Conservation (phyloP, 2,329 filamentous ascomycete genomes). For the Colletotrichum sp. region DNA sequence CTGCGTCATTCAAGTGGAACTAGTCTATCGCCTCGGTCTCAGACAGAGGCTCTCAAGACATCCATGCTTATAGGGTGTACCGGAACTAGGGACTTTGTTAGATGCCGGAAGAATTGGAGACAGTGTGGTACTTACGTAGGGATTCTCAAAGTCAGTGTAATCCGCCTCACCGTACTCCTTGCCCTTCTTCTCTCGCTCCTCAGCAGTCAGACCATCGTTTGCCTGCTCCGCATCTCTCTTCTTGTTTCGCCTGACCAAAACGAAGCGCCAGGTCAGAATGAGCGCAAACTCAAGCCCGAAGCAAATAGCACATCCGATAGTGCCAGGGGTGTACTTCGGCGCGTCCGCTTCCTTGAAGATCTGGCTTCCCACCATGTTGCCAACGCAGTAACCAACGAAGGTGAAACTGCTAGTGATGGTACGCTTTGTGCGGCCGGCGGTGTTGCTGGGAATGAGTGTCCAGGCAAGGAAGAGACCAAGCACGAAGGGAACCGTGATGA, state of each 20-base stretch:
- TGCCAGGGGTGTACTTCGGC: constrained; percentile 48
- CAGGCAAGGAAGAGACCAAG: constrained; percentile 15
- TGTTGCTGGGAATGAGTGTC: constrained; percentile 43
- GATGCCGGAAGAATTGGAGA: background rate
- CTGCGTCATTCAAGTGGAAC: background rate
- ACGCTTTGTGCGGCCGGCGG: constrained; percentile 50
- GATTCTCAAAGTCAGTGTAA: constrained; percentile 40
- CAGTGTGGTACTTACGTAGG: constrained; percentile 28
- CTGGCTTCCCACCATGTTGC: constrained; percentile 51
- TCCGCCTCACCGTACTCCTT: constrained; percentile 39
- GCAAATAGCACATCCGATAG: constrained; percentile 40
- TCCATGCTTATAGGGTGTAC: background rate
- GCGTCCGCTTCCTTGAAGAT: constrained; percentile 48
- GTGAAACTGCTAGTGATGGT: constrained; percentile 48
- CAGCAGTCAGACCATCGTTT: constrained; percentile 34
- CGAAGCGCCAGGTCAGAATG: constrained; percentile 40
- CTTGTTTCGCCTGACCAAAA: constrained; percentile 44
- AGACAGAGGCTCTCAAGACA: background rate
- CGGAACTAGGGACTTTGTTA: background rate
- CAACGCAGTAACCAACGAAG: constrained; percentile 50
- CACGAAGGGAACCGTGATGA: constrained; percentile 37
- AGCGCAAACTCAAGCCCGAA: constrained; percentile 41
- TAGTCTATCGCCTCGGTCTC: background rate
- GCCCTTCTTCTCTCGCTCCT: constrained; percentile 33
- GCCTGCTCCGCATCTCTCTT: constrained; percentile 31